Percentiles rank a stretch among this genome's conserved stretches.
Conservation (phyloP, 352 stramenopile species). For the Phytopythium montanum region DNA sequence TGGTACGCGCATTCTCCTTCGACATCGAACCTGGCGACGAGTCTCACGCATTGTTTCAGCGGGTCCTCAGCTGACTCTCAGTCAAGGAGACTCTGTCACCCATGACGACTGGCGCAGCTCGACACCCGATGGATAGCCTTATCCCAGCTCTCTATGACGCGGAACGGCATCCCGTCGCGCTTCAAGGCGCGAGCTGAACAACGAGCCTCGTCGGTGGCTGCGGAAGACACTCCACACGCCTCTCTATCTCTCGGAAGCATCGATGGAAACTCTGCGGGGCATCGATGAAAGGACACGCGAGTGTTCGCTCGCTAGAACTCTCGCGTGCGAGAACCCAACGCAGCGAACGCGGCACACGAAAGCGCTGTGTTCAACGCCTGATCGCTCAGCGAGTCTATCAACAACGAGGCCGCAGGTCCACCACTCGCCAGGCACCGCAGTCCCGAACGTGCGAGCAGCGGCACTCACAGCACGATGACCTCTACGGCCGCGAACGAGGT, state of each 20-base stretch:
- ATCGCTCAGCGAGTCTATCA: background rate
- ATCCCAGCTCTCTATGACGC: background rate
- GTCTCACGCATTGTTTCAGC: background rate
- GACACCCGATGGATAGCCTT: background rate
- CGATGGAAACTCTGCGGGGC: background rate
- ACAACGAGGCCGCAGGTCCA: background rate
- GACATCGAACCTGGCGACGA: background rate
- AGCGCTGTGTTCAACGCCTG: background rate
- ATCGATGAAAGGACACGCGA: background rate
- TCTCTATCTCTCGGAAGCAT: background rate
- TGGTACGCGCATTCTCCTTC: slow-evolving; percentile 1
- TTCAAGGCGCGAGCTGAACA: background rate
- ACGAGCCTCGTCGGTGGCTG: background rate
- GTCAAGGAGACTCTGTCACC: background rate
- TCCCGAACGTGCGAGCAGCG: background rate
- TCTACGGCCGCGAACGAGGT: background rate
- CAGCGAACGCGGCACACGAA: background rate
- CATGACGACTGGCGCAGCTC: background rate
- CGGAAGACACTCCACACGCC: background rate
- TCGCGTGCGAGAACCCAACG: background rate
- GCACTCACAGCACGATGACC: background rate
- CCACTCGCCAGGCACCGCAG: background rate
- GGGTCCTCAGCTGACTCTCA: background rate
- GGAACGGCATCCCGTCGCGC: background rate
- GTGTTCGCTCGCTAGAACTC: background rate